Conservation (phyloP, 2,329 filamentous ascomycete genomes). For the Mycosphaerella arachidis region DNA sequence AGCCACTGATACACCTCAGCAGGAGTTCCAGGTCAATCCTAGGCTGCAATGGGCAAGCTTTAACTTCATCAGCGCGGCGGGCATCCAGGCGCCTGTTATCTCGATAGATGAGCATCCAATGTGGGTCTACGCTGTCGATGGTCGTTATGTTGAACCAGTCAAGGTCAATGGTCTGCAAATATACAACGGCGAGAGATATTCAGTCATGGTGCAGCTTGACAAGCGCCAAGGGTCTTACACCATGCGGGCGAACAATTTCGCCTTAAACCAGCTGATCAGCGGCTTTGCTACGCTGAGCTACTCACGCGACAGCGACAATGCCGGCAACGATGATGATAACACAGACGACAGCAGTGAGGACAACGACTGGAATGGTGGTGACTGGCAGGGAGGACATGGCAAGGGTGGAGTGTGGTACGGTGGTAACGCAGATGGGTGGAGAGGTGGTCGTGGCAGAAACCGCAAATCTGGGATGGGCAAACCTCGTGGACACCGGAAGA, state of each 20-base stretch:
- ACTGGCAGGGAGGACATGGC: not conserved
- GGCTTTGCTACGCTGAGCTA: slow-evolving; percentile 3
- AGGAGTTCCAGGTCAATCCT: slow-evolving; percentile 8
- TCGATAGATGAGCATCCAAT: slow-evolving; percentile 16
- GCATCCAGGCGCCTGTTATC: slow-evolving; percentile 10
- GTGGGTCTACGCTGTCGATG: slow-evolving; percentile 20
- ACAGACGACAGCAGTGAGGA: not conserved
- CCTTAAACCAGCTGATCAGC: slow-evolving; percentile 4
- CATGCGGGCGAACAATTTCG: not conserved
- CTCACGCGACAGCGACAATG: not conserved
- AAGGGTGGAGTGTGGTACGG: not conserved
- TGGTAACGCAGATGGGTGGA: not conserved
- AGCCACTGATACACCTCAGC: not conserved
- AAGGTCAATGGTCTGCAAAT: slow-evolving; percentile 44
- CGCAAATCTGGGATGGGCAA: not conserved
- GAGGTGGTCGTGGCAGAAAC: not conserved
- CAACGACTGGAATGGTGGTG: not conserved
- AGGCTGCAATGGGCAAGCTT: slow-evolving; percentile 15
- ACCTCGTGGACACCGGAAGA: not conserved
- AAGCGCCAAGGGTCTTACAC: slow-evolving; percentile 35
- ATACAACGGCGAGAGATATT: slow-evolving; percentile 52
- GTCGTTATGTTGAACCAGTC: slow-evolving; percentile 47
- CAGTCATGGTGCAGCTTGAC: slow-evolving; percentile 46
- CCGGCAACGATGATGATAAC: not conserved
- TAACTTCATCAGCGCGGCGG: slow-evolving; percentile 11